Base-by-base conservation (phyloP, 805 yeast species). In the baker's yeast (Saccharomyces cerevisiae) region DNA sequence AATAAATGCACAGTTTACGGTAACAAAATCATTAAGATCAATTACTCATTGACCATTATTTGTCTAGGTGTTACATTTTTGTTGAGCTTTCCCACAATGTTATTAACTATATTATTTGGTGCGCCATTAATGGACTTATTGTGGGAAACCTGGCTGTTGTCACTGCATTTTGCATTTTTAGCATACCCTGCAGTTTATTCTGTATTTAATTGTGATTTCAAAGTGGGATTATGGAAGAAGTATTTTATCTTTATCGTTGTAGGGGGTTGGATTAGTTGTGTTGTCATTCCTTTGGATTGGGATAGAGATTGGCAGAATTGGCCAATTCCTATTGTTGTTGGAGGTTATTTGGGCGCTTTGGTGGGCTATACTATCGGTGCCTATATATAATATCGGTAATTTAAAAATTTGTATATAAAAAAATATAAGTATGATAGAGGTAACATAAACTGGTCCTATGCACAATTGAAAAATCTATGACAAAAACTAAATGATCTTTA, bases 211-310 rank as follows among this genome's bases (percentile, higher is more conserved):
- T 72, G 83, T 24, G 83, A 82, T 59, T 72, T 79, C 36, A 70
- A 73, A 30, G 66, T 76, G 62, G 83, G 84, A 28, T 57, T 69
- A 41, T 70, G 71, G 64, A 73, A 67, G 52, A 70, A 66, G 51
- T 70, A 69, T 49, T 67, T 70, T 26, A 59, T 69, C 11, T 53
- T 65, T 27, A 64, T 72, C 8, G 69, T 69, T 5, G 51, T 85
- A 10, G 96, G 97, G 1, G 82, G 91, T 6, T 92, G 98, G 98
- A 60, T 89, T 0, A 97, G 98, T 14, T 96, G 92, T 2, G 70
- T 88, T 41, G 98, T 96, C 1, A 90, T 94, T 55, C 97, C 98
- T 0, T 76, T 94, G 55, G 99, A 92, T 70, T 92, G 99, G 99
- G 99, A 92, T 68, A 78, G 98, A 62, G 88, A 86, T 27, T 92